Evolutionary conservation across 495 filamentous ascomycete genomes (phyloP).

Genomic region (Amphirosellinia nigrospora): DNA sequence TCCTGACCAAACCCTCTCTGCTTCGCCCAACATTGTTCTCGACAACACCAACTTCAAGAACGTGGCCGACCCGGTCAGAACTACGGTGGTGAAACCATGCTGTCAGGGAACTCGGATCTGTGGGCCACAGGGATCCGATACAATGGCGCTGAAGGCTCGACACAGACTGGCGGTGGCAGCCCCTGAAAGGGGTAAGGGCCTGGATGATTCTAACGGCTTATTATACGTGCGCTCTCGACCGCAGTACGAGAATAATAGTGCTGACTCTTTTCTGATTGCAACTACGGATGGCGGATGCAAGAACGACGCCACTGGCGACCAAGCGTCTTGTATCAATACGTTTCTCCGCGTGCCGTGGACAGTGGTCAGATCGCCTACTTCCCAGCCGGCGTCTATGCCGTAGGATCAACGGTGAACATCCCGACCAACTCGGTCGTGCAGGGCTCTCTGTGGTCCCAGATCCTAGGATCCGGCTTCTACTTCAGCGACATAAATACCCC

Average conservation of each 20-base stretch:
- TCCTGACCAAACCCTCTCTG: constrained; percentile 65
- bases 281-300: constrained; percentile 2
- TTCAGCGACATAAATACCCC: constrained; percentile 54
- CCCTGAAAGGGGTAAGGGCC: constrained; percentile 51
- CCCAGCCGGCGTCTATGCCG: constrained; percentile 41
- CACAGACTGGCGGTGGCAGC: constrained; percentile 49
- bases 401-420: constrained; percentile 47
- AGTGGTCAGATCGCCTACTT: constrained; percentile 36
- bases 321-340: constrained; percentile 19
- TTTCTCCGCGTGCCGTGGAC: constrained; percentile 18
- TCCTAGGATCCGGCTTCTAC: constrained; percentile 25
- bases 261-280: constrained; percentile 28
- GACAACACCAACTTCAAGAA: constrained; percentile 55
- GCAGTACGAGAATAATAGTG: constrained; percentile 58
- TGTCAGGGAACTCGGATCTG: constrained; percentile 58
- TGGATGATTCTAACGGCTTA: constrained; percentile 48
- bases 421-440: constrained; percentile 50
- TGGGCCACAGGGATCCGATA: constrained; percentile 72
- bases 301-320: constrained; percentile 23
- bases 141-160: constrained; percentile 40
- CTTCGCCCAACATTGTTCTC: constrained; percentile 10
- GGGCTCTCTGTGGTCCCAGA: constrained; percentile 40
- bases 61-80: constrained; percentile 49
- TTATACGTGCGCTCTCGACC: constrained; percentile 65
- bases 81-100: constrained; percentile 48